phyloP scores from a whole-genome alignment of 768 basidiomycete species.

The Astraeus odoratus region DNA sequence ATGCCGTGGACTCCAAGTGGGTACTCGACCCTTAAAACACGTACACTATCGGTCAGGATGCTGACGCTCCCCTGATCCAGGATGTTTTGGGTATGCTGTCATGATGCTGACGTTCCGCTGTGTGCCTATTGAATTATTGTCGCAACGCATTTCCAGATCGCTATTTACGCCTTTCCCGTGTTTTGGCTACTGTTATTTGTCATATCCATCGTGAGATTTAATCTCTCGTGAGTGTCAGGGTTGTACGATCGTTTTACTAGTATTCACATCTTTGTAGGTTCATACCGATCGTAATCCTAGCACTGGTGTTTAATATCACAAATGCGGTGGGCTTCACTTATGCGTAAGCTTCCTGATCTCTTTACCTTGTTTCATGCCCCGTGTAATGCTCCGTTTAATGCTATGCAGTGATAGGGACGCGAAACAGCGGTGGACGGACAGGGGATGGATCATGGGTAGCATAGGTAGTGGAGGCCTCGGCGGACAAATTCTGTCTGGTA shows the following conservation, averaged over 20 bases:
- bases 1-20: constrained; percentile 82
- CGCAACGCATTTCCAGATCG: constrained; percentile 45
- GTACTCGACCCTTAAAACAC: constrained; percentile 19
- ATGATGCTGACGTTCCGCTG: constrained; percentile 5
- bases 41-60: constrained; percentile 5
- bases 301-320: constrained; percentile 92
- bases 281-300: constrained; percentile 89
- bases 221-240: constrained; percentile 61
- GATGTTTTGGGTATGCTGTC: constrained; percentile 80
- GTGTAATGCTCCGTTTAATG: constrained; percentile 9
- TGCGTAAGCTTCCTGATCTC: constrained; percentile 47
- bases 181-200: constrained; percentile 85
- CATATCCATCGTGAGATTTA: constrained; percentile 85
- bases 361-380: not conserved
- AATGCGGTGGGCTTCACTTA: constrained; percentile 98
- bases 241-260: constrained; percentile 3
- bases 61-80: constrained; percentile 32
- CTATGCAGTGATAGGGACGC: constrained; percentile 79
- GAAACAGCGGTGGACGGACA: constrained; percentile 84
- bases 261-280: constrained; percentile 47
- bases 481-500: constrained; percentile 74
- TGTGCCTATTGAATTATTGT: constrained; percentile 11
- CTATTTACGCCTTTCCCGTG: constrained; percentile 82
- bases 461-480: constrained; percentile 77
- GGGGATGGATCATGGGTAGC: constrained; percentile 61